Base-by-base conservation (phyloP, 2,329 filamentous ascomycete genomes). In the Lecanicillium sp. region DNA sequence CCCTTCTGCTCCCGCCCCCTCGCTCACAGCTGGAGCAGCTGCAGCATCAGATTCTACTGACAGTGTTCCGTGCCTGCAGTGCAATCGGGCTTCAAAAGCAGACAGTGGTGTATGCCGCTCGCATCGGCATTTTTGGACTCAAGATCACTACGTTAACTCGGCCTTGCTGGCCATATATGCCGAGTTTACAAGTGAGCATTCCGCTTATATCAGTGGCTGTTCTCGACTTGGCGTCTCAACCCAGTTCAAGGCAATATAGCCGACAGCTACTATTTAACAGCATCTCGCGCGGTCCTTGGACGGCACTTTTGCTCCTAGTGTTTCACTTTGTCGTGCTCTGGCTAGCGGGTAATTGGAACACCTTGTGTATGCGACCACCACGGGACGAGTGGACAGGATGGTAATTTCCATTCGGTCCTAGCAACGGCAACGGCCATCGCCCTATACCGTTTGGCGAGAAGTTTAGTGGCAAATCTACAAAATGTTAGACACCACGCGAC, bases 111-210 rank as follows among this genome's bases (percentile, higher is more conserved):
- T 59, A 35, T 38, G 64, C 5, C 17, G 46, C 73, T 15, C 80
- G 81, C 34, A 59, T 86, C 3, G 49, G 59, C 1, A 49, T 89
- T 1, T 89, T 94, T 49, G 56, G 82, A 5, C 47, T 72, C 36
- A 95, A 94, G 58, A 61, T 88, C 8, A 61, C 72, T 11, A 77
- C 77, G 0, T 60, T 92, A 9, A 69, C 74, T 3, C 69, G 72
- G 33, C 74, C 81, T 1, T 95, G 88, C 57, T 78, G 77, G 55
- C 87, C 87, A 0, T 79, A 80, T 41, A 77, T 79, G 31, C 69
- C 77, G n/a, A 80, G 73, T 32, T 65, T 77, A 6, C 74, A 74
- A 57, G 61, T 88, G 4, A 68, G 78, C 4, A 79, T 82, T 47
- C 78, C 83, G 3, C 64, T 94, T 2, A 62, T 94, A 4, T 60